A percentile compares a stretch with the other conserved stretches of the same genome.
phyloP scores from a whole-genome alignment of 768 basidiomycete genomes.

The Leccinum pellstonianum region DNA sequence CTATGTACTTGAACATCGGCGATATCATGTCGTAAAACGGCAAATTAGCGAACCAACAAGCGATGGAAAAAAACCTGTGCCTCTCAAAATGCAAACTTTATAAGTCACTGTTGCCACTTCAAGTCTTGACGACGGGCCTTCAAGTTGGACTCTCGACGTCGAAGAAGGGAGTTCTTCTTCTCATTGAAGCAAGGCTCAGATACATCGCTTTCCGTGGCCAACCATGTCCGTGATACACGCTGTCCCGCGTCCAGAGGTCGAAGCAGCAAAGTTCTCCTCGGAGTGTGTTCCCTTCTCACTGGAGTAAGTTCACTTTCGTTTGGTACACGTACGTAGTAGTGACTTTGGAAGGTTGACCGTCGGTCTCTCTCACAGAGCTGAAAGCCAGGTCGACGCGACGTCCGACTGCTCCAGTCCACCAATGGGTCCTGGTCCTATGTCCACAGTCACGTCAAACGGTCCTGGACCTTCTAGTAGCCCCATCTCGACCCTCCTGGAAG shows the following conservation, averaged over 20 bases:
- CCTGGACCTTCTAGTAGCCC: background rate
- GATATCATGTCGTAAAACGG: background rate
- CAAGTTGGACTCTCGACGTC: background rate
- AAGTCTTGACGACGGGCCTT: too few relatives aligned
- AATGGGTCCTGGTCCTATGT: background rate
- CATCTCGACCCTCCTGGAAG: conserved; percentile 16
- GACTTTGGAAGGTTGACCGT: background rate
- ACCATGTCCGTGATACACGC: background rate
- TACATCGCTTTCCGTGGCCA: background rate
- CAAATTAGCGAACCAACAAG: background rate
- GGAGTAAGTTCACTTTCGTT: conserved; percentile 5
- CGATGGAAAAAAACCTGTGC: background rate
- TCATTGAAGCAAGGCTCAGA: background rate
- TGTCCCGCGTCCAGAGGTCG: background rate
- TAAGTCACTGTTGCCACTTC: background rate
- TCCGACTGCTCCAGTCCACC: background rate
- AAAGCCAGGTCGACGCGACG: background rate
- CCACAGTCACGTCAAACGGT: background rate
- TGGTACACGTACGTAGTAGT: background rate
- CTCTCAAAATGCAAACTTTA: background rate
- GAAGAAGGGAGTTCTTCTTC: background rate
- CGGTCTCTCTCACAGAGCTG: background rate
- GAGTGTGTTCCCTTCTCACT: background rate
- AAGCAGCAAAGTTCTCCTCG: background rate
- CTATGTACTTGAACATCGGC: too few relatives aligned